These are phyloP conservation scores for Sporothrix humicola DNA, from an alignment of 2,329 filamentous ascomycete species.

Conservation along the genomic window DNA sequence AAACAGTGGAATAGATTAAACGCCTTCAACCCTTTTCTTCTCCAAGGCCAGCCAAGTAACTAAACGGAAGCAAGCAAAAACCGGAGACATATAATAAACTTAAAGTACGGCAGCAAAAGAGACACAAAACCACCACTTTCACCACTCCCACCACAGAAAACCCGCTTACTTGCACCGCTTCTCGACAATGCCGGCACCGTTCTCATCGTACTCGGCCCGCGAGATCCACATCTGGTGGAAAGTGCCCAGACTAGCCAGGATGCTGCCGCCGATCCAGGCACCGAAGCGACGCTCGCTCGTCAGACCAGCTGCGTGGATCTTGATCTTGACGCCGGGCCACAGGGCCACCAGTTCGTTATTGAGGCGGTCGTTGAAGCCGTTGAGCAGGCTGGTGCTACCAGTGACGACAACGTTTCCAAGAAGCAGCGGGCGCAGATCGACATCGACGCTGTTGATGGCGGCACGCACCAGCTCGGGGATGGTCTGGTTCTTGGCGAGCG, in stretches of 20 bases:
- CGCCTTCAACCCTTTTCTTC: slow-evolving; percentile 18
- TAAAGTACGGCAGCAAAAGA: not conserved
- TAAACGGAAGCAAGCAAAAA: slow-evolving; percentile 6
- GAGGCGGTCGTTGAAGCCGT: slow-evolving; percentile 89
- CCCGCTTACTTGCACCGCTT: slow-evolving; percentile 84
- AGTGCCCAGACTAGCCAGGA: slow-evolving; percentile 90
- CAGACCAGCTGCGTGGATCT: slow-evolving; percentile 84
- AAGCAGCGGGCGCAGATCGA: slow-evolving; percentile 82
- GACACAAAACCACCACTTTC: no score
- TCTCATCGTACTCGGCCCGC: slow-evolving; percentile 96
- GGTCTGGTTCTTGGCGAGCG: slow-evolving; percentile 72
- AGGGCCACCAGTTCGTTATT: slow-evolving; percentile 80
- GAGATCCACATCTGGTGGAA: slow-evolving; percentile 99
- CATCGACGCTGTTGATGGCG: slow-evolving; percentile 79
- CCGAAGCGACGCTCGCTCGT: slow-evolving; percentile 87
- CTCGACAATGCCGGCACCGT: slow-evolving; percentile 87
- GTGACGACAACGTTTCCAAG: slow-evolving; percentile 92
- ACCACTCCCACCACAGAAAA: not conserved
- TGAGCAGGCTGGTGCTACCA: slow-evolving; percentile 82
- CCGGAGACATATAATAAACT: not conserved
- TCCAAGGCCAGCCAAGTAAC: slow-evolving; percentile 2
- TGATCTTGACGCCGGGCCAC: slow-evolving; percentile 85
- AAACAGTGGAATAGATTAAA: slow-evolving; percentile 21
- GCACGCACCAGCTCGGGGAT: slow-evolving; percentile 82
- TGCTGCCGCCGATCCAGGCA: slow-evolving; percentile 95